Evolutionary conservation across 2,329 filamentous ascomycete genomes (phyloP).

Genomic region (Aphanoascus verrucosus): DNA sequence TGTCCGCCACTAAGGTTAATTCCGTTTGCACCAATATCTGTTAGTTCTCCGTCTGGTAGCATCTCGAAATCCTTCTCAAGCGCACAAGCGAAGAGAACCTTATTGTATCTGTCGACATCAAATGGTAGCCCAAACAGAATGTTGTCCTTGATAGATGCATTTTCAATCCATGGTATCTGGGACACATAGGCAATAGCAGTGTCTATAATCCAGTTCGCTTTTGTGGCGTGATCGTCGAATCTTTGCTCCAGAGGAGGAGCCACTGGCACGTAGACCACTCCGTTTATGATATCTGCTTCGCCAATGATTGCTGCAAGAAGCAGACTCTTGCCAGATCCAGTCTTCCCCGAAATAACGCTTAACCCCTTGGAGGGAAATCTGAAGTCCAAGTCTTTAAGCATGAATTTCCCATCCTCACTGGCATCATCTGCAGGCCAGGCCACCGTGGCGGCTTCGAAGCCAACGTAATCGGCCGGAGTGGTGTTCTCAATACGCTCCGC

Average conservation of each 20-base stretch:
- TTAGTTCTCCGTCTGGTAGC: slow-evolving; percentile 64
- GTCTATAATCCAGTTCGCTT: slow-evolving; percentile 56
- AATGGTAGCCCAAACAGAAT: slow-evolving; percentile 65
- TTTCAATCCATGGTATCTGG: slow-evolving; percentile 78
- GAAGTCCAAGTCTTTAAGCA: slow-evolving; percentile 53
- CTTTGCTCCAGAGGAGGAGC: slow-evolving; percentile 45
- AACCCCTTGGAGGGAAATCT: slow-evolving; percentile 58
- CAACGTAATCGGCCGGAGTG: slow-evolving; percentile 48
- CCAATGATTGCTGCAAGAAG: slow-evolving; percentile 63
- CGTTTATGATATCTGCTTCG: slow-evolving; percentile 59
- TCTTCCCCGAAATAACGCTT: slow-evolving; percentile 65
- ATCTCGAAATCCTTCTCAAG: slow-evolving; percentile 66
- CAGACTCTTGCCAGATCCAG: slow-evolving; percentile 67
- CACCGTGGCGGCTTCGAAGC: slow-evolving; percentile 57
- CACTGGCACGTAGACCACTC: slow-evolving; percentile 45
- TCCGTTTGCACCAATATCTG: slow-evolving; percentile 73
- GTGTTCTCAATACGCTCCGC: slow-evolving; percentile 52
- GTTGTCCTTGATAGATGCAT: slow-evolving; percentile 66
- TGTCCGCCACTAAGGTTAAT: slow-evolving; percentile 78
- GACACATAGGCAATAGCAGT: slow-evolving; percentile 63
- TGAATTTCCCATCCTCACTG: slow-evolving; percentile 50
- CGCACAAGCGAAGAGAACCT: slow-evolving; percentile 62
- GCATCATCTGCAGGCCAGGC: slow-evolving; percentile 60
- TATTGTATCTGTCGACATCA: slow-evolving; percentile 57
- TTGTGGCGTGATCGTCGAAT: slow-evolving; percentile 51